Conservation (phyloP, 345 rosid species). For the Populus davidiana region DNA sequence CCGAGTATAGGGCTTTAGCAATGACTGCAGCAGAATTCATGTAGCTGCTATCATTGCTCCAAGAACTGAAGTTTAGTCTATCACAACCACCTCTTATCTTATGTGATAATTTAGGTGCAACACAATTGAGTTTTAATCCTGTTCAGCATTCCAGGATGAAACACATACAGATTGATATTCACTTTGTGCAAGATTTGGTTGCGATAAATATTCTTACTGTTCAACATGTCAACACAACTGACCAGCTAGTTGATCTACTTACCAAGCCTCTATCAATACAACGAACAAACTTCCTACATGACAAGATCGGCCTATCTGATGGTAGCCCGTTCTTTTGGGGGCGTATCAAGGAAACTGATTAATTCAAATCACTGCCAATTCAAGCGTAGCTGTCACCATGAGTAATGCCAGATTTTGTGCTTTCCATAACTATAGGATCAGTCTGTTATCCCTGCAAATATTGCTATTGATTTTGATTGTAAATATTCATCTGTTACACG, state of each 20-base stretch:
- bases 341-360: background rate
- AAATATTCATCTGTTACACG: no score
- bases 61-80: background rate
- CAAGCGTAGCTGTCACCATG: no score
- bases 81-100: background rate
- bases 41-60: background rate
- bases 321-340: background rate
- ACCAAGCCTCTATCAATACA: background rate
- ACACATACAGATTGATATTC: background rate
- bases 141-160: background rate
- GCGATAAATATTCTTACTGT: background rate
- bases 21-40: background rate
- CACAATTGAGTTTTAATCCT: background rate
- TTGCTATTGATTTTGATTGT: no score
- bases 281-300: rapidly evolving
- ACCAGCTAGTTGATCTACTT: background rate
- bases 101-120: background rate
- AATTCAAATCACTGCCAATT: background rate
- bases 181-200: background rate
- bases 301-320: background rate
- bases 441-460: no score
- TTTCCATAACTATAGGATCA: no score
- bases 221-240: background rate
- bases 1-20: background rate
- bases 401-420: no score